phyloP scores from a whole-genome alignment of 257 asterid species.

The Petunia axillaris region DNA sequence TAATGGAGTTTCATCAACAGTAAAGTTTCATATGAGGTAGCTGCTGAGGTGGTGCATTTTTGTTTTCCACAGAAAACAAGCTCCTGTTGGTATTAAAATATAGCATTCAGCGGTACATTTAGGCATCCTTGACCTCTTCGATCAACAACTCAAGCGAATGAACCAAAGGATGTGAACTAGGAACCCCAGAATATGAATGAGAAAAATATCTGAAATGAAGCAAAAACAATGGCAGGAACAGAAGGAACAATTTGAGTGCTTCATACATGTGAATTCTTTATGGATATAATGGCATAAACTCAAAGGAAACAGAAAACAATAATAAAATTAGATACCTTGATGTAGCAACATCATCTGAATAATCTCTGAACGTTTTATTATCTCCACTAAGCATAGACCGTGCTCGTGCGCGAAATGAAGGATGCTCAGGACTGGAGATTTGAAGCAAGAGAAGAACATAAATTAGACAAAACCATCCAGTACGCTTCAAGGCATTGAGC shows the following conservation, averaged over 20 bases:
- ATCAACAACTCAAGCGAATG: neutral
- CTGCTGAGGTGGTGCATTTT: conserved; percentile 20
- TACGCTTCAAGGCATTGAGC: neutral
- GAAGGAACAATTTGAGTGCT: conserved; percentile 3
- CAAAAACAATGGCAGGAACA: neutral
- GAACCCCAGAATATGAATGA: conserved; percentile 6
- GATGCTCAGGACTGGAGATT: conserved; percentile 89
- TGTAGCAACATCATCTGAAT: conserved; percentile 56
- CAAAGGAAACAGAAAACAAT: neutral
- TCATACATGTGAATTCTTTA: neutral
- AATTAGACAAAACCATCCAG: neutral
- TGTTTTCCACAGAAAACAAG: conserved; percentile 1
- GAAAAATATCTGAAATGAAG: conserved; percentile 1
- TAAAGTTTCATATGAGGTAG: neutral
- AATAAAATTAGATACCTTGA: conserved; percentile 51
- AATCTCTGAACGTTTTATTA: conserved; percentile 59
- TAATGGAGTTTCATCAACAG: neutral
- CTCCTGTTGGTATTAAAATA: neutral
- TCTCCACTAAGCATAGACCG: conserved; percentile 93
- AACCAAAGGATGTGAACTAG: conserved; percentile 18
- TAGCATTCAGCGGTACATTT: conserved; percentile 11
- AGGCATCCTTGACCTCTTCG: conserved; percentile 1
- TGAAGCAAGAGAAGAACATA: conserved; percentile 15
- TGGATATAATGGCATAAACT: conserved; percentile 1
- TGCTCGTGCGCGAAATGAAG: conserved; percentile 68